phyloP scores from a whole-genome alignment of 2,329 filamentous ascomycete species.

The Anthostomella pinea region DNA sequence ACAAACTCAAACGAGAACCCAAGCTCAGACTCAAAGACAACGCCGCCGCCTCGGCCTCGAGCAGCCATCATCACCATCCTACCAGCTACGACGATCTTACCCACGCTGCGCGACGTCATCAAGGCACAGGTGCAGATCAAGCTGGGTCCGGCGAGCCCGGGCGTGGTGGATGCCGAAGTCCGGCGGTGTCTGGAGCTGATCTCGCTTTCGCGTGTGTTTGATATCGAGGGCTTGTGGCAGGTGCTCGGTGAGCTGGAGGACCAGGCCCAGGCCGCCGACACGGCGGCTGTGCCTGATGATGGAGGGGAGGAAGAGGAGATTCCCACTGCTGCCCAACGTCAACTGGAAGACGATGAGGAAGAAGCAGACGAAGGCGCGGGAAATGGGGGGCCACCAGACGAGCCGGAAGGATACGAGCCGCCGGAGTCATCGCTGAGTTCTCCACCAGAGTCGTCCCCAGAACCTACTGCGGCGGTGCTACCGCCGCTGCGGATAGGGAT shows the following conservation, averaged over 20 bases:
- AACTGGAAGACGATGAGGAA: background rate
- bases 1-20: conserved; percentile 3
- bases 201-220: conserved; percentile 56
- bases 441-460: conserved; percentile 13
- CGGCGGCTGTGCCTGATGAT: background rate
- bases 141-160: conserved; percentile 13
- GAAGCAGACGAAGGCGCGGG: no score
- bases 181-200: conserved; percentile 46
- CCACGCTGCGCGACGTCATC: conserved; percentile 40
- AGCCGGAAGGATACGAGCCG: no score
- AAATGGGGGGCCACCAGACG: conserved; percentile 1
- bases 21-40: background rate
- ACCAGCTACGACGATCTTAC: conserved; percentile 39
- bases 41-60: conserved; percentile 9
- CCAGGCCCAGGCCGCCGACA: background rate
- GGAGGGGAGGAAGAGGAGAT: conserved; percentile 3
- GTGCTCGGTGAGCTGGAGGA: conserved; percentile 50
- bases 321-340: no score
- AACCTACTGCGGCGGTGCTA: conserved; percentile 2
- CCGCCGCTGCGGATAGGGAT: conserved; percentile 13
- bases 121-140: conserved; percentile 32
- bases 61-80: conserved; percentile 50
- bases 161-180: conserved; percentile 23
- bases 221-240: conserved; percentile 56
- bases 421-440: background rate